Percentiles rank a stretch among this genome's conserved stretches.
Evolutionary conservation across 2,329 filamentous ascomycete species (phyloP).

Genomic region (Talaromyces sp.): DNA sequence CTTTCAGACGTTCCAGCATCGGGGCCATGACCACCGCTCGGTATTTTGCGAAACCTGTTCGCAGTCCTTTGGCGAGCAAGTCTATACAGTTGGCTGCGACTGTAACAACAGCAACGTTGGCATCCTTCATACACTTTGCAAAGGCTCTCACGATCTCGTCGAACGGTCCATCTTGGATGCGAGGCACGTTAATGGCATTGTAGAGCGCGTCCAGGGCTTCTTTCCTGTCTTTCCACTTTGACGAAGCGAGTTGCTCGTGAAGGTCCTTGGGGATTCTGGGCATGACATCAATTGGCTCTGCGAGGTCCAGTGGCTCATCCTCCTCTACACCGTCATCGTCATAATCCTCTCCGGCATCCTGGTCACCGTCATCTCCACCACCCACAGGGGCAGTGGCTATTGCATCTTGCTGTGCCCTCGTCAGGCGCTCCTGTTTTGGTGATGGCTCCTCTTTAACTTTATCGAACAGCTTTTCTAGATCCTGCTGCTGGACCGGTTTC

Average conservation of each 20-base stretch:
- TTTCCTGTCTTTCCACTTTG: slow-evolving; percentile 98
- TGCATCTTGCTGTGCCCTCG: slow-evolving; percentile 83
- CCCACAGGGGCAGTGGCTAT: slow-evolving; percentile 62
- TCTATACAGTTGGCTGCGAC: slow-evolving; percentile 92
- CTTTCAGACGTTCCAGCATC: slow-evolving; percentile 92
- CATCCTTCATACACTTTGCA: slow-evolving; percentile 98
- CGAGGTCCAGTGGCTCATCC: slow-evolving; percentile 73
- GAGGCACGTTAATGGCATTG: slow-evolving; percentile 70
- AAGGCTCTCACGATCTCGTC: slow-evolving; percentile 75
- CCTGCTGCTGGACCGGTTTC: slow-evolving; percentile 90
- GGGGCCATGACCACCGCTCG: slow-evolving; percentile 73
- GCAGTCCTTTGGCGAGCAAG: slow-evolving; percentile 76
- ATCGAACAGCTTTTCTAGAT: slow-evolving; percentile 90
- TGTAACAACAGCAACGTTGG: slow-evolving; percentile 90
- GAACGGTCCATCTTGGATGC: slow-evolving; percentile 87
- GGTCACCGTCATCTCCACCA: slow-evolving; percentile 51
- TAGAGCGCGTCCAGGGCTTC: slow-evolving; percentile 82
- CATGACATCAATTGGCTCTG: slow-evolving; percentile 80
- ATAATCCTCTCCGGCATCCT: slow-evolving; percentile 53
- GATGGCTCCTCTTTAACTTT: slow-evolving; percentile 80
- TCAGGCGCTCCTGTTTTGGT: slow-evolving; percentile 83
- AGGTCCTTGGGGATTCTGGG: slow-evolving; percentile 78
- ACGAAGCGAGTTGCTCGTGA: slow-evolving; percentile 73
- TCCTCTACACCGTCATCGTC: slow-evolving; percentile 58
- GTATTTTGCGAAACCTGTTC: slow-evolving; percentile 73